Evolutionary conservation across 2,329 filamentous ascomycete species (phyloP), one percentile per base, ranked within the genome.

Genomic region (Diaporthe amygdali): DNA sequence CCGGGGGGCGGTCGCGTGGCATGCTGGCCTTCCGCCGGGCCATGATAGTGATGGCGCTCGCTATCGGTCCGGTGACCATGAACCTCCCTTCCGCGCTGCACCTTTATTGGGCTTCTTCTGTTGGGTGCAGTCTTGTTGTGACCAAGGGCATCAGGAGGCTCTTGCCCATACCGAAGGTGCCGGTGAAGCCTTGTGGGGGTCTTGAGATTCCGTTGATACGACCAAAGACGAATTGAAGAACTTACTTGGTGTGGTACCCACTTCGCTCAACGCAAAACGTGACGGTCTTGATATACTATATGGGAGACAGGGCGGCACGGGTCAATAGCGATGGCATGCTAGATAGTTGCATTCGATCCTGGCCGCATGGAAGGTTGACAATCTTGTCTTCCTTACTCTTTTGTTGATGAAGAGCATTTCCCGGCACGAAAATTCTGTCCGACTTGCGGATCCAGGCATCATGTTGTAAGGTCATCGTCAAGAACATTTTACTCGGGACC

Each of bases 91-190:
- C 80, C 6, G 84, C 83, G 1, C 71, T 86, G 32, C 84, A 85
- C 67, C 74, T 85, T 12, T 86, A 85, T 74, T 85, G 83, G 83
- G 68, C 85, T 2, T 71, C 80, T 1, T 82, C 83, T 3, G 73
- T 82, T 3, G 27, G 71, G 1, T 72, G 76, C 7, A 79, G 77
- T 49, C 71, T 72, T 20, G 25, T 74, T 5, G 74, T 79, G 6
- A 72, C 63, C 2, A 71, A 69, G 20, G 25, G 73, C 1, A 22
- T 84, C 8, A 66, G 55, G 17, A 39, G 49, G 4, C 14, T 77
- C 15, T 76, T 80, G 71, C 81, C 80, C 0, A 64, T 78, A 1
- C 59, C 74, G 34, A 68, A 59, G 6, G 34, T 69, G 25, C 25
- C 63, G 9, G 49, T 74, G 12, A 52, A 73, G 68, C 71, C 70